Percentiles rank a stretch among this genome's conserved stretches.
Conservation (phyloP, 139 green algal genomes). For the Micractinium conductrix region DNA sequence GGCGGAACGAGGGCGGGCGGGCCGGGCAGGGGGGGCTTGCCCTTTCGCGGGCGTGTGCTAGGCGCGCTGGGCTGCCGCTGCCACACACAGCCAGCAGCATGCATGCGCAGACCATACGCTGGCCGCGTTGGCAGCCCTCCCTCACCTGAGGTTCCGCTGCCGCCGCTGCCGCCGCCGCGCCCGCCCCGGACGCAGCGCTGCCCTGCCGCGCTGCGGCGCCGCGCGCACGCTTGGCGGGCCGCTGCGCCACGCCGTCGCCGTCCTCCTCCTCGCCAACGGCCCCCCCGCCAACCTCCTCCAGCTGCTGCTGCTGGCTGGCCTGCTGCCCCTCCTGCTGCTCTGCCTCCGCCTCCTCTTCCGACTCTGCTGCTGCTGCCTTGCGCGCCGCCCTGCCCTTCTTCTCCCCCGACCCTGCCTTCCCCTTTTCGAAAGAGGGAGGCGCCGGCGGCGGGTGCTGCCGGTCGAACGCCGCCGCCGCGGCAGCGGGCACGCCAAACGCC, state of each 20-base stretch:
- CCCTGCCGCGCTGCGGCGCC: neutral
- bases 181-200: neutral
- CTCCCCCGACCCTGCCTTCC: neutral
- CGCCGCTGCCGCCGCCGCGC: neutral
- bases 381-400: neutral
- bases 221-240: constrained; percentile 12
- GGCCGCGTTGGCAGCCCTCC: neutral
- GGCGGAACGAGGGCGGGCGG: too few species aligned
- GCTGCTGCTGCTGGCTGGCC: neutral
- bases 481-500: neutral
- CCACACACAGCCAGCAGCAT: neutral
- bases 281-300: neutral
- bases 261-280: neutral
- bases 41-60: too few species aligned
- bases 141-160: neutral
- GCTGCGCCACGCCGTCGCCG: neutral
- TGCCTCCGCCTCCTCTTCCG: neutral
- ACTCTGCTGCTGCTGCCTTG: neutral
- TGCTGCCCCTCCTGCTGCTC: neutral
- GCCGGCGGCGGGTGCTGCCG: constrained; percentile 1
- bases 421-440: neutral
- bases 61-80: too few species aligned
- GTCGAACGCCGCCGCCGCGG: constrained; percentile 10
- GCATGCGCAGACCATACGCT: neutral
- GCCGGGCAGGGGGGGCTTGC: too few species aligned